Evolutionary conservation across 1,139 yeast genomes (phyloP).

Genomic region (Pichia sp.): DNA sequence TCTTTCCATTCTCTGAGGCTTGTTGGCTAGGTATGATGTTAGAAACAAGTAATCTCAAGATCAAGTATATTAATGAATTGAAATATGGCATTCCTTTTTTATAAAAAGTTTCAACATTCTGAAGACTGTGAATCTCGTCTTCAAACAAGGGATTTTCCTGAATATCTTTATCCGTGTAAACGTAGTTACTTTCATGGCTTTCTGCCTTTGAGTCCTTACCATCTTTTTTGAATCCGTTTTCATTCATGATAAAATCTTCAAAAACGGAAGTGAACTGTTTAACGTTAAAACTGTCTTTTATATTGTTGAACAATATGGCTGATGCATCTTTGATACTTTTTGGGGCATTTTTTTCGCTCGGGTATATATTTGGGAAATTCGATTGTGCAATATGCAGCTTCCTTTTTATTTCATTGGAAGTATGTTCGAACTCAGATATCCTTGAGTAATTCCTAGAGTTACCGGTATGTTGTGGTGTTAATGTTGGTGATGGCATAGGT

Average conservation of each 20-base stretch:
- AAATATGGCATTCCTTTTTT: constrained; percentile 41
- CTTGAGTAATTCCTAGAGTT: constrained; percentile 25
- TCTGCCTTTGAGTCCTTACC: neutral
- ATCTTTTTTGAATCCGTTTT: constrained; percentile 38
- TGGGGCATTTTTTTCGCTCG: constrained; percentile 46
- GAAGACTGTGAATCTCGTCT: constrained; percentile 36
- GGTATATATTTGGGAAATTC: constrained; percentile 73
- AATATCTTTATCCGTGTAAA: constrained; percentile 16
- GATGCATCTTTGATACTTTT: constrained; percentile 75
- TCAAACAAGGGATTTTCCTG: constrained; percentile 28
- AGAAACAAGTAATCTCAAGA: constrained; percentile 53
- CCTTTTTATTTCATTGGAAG: constrained; percentile 58
- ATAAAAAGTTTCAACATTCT: constrained; percentile 58
- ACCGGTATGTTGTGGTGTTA: constrained; percentile 41
- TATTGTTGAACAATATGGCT: constrained; percentile 49
- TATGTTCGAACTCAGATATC: constrained; percentile 23
- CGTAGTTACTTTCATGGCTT: constrained; percentile 3
- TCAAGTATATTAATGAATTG: constrained; percentile 53
- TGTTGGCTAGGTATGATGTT: constrained; percentile 26
- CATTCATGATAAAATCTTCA: constrained; percentile 57
- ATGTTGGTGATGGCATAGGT: constrained; percentile 81
- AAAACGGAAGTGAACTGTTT: constrained; percentile 35
- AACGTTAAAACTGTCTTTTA: constrained; percentile 57
- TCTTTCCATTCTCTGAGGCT: constrained; percentile 9
- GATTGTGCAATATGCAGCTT: constrained; percentile 75